phyloP scores from a whole-genome alignment of 2,329 filamentous ascomycete genomes.

The Apiospora pterosperma region DNA sequence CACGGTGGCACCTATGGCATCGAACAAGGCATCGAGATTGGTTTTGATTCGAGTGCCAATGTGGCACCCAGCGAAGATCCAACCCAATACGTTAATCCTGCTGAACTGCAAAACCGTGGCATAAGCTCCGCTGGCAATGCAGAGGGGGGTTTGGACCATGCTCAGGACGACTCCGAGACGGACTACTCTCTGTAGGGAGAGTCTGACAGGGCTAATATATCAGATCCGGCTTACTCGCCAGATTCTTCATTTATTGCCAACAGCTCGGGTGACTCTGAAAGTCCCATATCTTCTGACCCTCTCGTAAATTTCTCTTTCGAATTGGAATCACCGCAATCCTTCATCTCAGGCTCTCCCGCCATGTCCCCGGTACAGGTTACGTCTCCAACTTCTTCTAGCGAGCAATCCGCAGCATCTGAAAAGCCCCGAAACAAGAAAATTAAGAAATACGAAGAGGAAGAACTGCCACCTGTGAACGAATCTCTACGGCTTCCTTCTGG shows the following conservation, averaged over 20 bases:
- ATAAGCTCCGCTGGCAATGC: not conserved
- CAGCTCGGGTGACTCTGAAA: not conserved
- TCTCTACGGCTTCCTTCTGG: not conserved
- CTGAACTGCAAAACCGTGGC: not conserved
- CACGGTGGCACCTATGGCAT: not conserved
- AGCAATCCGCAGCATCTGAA: not conserved
- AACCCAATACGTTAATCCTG: not conserved
- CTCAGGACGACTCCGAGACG: not conserved
- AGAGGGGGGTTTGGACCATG: not conserved
- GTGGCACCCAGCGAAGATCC: not conserved
- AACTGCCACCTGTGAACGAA: not conserved
- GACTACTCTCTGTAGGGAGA: not conserved
- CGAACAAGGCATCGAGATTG: not conserved
- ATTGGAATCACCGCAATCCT: not conserved
- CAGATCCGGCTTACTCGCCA: not conserved
- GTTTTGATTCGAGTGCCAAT: not conserved
- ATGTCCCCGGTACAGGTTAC: not conserved
- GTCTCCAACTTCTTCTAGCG: not conserved
- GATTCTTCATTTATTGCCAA: not conserved
- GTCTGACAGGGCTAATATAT: not conserved
- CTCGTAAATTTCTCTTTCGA: not conserved
- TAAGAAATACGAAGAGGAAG: not conserved
- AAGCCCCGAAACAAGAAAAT: not conserved
- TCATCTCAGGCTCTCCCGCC: not conserved
- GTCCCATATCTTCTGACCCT: not conserved